Base-by-base conservation (phyloP, 805 yeast genomes). In the Peterozyma xylosa region DNA sequence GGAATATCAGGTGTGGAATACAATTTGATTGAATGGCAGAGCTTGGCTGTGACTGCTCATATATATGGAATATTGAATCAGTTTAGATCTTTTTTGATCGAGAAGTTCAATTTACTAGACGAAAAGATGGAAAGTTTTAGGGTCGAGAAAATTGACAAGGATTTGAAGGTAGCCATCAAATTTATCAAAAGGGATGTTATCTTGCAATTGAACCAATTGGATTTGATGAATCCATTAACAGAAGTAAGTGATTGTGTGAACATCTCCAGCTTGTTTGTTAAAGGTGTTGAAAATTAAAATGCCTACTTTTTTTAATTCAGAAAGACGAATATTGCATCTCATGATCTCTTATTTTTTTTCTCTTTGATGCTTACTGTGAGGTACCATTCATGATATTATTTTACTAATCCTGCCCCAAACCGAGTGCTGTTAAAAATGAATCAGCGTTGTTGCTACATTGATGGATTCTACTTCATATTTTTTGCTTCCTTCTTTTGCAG, bases 121-220 rank as follows among this genome's bases (percentile, higher is more conserved):
- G 50, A 47, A 2, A 53, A 50, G 36, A 51, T 66, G 39, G 62
- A 55, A 30, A 52, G 45, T 1, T 68, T 59, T 46, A 51, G 53
- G 9, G 63, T 65, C 1, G 53, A 56, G 11, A 60, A 55, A 37
- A 56, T 53, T 1, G 67, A 67, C 30, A 48, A 55, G 32, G 73
- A 68, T 27, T 50, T 64, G 42, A 58, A 64, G 35, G 63, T 53
- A 32, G 49, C 9, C 9, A 4, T 32, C 9, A 32, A 32, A 32
- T 5, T 14, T 13, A 32, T 11, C 13, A 14, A 32, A 32, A 32
- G 5, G 5, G 15, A 32, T 32, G 14, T 9, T 9, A 32, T 13
- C 5, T 14, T 32, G 15, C 14, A 32, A 32, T 11, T 32, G 34
- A 32, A 32, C 9, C 14, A 32, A 13, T 32, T 32, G 15, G 34